phyloP scores from a whole-genome alignment of 345 rosid species.

The Euphorbia lathyris region DNA sequence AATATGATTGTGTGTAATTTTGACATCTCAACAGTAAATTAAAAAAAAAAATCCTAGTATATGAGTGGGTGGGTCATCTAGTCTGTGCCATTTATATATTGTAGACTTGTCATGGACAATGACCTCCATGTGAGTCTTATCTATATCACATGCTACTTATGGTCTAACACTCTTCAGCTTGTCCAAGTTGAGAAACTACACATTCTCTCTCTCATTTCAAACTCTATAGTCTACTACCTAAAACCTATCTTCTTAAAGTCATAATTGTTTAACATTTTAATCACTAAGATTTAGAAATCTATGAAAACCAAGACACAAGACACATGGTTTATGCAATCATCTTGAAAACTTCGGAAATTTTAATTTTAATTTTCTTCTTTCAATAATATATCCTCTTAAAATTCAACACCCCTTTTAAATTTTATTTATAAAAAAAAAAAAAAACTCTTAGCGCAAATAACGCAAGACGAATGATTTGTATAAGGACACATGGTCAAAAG shows the following conservation, averaged over 20 bases:
- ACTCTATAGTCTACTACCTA: not conserved
- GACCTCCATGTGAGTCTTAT: not conserved
- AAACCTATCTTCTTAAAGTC: not conserved
- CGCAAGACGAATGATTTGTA: too few species aligned
- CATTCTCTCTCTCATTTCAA: not conserved
- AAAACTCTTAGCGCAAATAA: too few species aligned
- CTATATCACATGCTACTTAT: not conserved
- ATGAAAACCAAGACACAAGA: too few species aligned
- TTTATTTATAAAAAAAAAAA: too few species aligned
- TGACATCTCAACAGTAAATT: too few species aligned
- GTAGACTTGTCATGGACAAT: not conserved
- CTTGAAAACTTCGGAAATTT: too few species aligned
- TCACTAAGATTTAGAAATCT: not conserved
- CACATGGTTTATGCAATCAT: too few species aligned
- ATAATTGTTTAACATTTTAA: not conserved
- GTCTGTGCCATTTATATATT: not conserved
- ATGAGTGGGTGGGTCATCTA: constrained; percentile 7
- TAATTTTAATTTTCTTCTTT: too few species aligned
- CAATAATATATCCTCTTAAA: too few species aligned
- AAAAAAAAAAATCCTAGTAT: not conserved
- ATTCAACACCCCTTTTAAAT: too few species aligned
- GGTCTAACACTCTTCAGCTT: not conserved
- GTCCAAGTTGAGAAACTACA: not conserved
- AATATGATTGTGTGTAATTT: too few species aligned
- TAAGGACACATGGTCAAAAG: not conserved